These are phyloP conservation scores for Mortierella sp. DNA, from an alignment of 371 early-diverging fungal species.

Conservation along the genomic window DNA sequence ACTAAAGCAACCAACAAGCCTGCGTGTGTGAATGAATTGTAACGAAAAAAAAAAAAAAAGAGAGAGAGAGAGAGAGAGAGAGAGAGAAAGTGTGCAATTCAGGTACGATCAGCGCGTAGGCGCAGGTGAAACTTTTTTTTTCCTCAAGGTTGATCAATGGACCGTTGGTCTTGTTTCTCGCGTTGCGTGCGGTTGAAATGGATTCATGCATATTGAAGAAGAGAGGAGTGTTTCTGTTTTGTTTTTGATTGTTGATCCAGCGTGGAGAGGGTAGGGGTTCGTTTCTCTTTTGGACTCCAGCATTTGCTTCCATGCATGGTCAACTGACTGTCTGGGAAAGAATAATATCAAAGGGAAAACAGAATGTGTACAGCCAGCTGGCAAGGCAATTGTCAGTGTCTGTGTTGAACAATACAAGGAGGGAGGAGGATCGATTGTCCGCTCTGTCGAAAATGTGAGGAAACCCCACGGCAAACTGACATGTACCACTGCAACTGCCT, in stretches of 20 bases:
- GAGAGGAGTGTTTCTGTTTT: not conserved
- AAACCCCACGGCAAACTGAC: not conserved
- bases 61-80: not conserved
- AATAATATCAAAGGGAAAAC: not conserved
- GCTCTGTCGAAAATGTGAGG: not conserved
- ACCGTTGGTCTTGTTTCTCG: not conserved
- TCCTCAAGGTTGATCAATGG: not conserved
- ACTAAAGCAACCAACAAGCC: not conserved
- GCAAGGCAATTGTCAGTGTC: not conserved
- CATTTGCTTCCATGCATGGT: conserved; percentile 4
- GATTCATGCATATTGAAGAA: not conserved
- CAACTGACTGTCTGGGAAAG: not conserved
- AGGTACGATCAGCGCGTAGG: not conserved
- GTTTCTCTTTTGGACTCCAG: not conserved
- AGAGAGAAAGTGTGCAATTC: not conserved
- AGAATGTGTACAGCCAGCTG: not conserved
- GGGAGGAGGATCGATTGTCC: not conserved
- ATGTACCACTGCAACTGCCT: not conserved
- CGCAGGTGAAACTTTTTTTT: not conserved
- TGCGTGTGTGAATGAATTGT: not conserved
- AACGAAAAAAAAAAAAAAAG: not conserved
- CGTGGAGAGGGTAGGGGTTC: not conserved
- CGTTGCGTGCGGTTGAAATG: too few relatives aligned
- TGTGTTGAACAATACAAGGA: too few relatives aligned
- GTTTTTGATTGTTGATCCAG: not conserved